Evolutionary conservation across 768 basidiomycete genomes (phyloP), one percentile per base, ranked within the genome.

Genomic region (Symmetrospora coprosmae): DNA sequence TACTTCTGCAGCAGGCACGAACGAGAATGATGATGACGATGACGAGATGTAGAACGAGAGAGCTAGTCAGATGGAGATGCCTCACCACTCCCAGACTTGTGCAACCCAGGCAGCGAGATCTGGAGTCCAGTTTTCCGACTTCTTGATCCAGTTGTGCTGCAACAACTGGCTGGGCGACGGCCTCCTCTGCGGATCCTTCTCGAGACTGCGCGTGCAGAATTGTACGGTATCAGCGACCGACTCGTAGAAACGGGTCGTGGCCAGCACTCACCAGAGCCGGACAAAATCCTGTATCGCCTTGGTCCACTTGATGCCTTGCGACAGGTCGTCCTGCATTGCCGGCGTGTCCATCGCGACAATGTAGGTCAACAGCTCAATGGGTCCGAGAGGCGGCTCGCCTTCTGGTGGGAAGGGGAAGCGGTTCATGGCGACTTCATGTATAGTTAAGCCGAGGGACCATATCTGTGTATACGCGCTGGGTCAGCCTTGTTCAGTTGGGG

Each of bases 361-460:
- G 69, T 88, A 82, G 73, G 87, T 84, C 75, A 96, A 81, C 52
- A 96, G 76, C 70, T 96, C 92, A 71, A 97, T 92, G n/a, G 87
- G 82, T 4, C 87, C 82, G 28, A 94, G 77, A 70, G 94, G 88
- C 35, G 79, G 81, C 59, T 74, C 65, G 33, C 71, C 72, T 9
- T 68, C 67, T 0, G 66, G 61, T 2, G 90, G 86, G 76, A 94
- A 97, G 9, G 94, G 94, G 77, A 94, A 96, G 39, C 85, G 81
- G 68, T 92, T 94, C 69, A 87, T 81, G 4, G 91, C 86, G 23
- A 99, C 80, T 74, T 97, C 94, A 66, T 97, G 79, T 33, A 99
- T 78, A 0, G 90, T 86, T 43, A 99, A 84, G 23, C 92, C 94
- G 14, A 89, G 85, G 0, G 91, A 96, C 94, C 94, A 99, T 23